These are phyloP conservation scores for Pseudopyricularia cyperi DNA, from an alignment of 2,329 filamentous ascomycete genomes.

Conservation along the genomic window DNA sequence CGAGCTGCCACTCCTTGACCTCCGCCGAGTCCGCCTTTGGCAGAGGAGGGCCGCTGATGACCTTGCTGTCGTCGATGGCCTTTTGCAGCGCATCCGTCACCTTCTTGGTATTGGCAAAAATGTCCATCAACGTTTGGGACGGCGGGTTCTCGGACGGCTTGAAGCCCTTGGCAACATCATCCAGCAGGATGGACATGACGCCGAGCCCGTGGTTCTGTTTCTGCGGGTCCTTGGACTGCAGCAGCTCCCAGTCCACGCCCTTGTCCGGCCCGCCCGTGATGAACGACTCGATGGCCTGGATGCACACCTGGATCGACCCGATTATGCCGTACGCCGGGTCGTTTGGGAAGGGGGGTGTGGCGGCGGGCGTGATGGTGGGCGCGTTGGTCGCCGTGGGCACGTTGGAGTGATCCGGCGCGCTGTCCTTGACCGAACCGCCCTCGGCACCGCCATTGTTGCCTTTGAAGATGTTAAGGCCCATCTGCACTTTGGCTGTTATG, in stretches of 20 bases:
- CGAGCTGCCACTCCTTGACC: not conserved
- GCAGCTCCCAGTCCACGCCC: not conserved
- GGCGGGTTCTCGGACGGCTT: not conserved
- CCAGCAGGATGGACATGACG: not conserved
- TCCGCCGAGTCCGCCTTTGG: not conserved
- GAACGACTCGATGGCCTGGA: not conserved
- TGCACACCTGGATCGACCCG: not conserved
- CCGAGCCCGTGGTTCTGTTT: not conserved
- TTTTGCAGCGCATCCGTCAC: not conserved
- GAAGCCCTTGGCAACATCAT: not conserved
- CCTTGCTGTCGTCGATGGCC: not conserved
- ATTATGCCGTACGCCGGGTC: not conserved
- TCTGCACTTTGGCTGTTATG: not conserved
- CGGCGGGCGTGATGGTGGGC: not conserved
- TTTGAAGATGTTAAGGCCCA: not conserved
- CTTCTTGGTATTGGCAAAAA: not conserved
- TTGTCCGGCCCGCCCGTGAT: not conserved
- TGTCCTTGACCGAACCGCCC: too few species aligned
- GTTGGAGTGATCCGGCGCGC: not conserved
- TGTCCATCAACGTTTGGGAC: not conserved
- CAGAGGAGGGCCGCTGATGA: not conserved
- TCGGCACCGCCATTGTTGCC: not conserved
- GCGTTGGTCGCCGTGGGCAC: not conserved
- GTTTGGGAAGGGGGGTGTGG: not conserved
- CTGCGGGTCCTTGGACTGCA: not conserved